These are phyloP conservation scores for Astragalus membranaceus DNA, from an alignment of 306 rosid species.

Conservation along the genomic window DNA sequence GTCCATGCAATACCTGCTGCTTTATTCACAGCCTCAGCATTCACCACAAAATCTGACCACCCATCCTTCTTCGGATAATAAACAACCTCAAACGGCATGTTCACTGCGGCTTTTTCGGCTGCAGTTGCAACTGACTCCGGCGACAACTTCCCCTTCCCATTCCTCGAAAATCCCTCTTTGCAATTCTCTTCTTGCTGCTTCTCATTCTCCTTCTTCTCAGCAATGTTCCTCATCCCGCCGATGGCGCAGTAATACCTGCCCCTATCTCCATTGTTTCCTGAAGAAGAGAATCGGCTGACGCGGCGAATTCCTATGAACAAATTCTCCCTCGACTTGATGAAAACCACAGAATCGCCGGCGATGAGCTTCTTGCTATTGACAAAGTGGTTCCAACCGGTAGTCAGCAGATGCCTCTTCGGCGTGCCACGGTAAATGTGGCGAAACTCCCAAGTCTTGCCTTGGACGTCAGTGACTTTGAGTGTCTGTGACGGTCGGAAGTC, in stretches of 20 bases:
- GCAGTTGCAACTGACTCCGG: constrained; percentile 39
- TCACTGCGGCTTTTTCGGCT: constrained; percentile 44
- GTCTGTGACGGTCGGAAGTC: constrained; percentile 56
- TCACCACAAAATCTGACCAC: constrained; percentile 59
- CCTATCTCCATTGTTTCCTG: neutral
- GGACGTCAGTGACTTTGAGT: constrained; percentile 45
- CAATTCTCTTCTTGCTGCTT: neutral
- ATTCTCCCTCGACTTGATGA: constrained; percentile 32
- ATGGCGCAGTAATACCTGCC: constrained; percentile 7
- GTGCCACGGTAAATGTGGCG: constrained; percentile 68
- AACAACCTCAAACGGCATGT: constrained; percentile 52
- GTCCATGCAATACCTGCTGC: constrained; percentile 35
- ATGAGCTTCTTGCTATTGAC: constrained; percentile 61
- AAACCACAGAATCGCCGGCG: constrained; percentile 61
- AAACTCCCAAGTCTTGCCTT: constrained; percentile 54
- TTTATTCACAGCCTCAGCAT: constrained; percentile 46
- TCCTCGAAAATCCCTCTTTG: constrained; percentile 22
- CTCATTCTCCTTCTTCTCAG: constrained; percentile 26
- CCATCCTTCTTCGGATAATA: constrained; percentile 48
- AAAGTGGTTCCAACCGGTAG: constrained; percentile 77
- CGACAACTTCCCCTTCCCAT: constrained; percentile 34
- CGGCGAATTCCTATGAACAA: constrained; percentile 60
- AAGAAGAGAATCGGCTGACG: neutral
- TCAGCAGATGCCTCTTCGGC: constrained; percentile 65
- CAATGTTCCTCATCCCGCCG: neutral